Evolutionary conservation across 495 filamentous ascomycete species (phyloP), one percentile per base, ranked within the genome.

Genomic region (Acidiella bohemica): DNA sequence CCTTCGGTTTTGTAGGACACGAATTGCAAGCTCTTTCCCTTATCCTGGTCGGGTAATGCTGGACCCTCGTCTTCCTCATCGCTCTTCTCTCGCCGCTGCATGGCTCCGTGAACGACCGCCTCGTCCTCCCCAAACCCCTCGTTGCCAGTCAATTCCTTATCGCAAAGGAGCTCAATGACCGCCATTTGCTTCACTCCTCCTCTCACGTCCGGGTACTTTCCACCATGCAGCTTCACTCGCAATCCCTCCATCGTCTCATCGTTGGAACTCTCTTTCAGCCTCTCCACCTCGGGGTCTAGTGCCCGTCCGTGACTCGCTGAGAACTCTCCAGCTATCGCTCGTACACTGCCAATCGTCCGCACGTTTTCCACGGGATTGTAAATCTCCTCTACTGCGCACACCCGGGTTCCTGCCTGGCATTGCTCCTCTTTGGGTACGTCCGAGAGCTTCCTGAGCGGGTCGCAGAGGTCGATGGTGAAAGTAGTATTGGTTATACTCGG

Each of bases 391-490:
- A 93, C 81, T 13, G 67, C 86, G 62, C 88, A 95, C n/a, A 88
- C 84, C 86, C 74, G 61, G 45, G 80, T 63, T 45, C 76, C 70
- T 49, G 62, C 53, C n/a, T 70, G 60, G 59, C 85, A 76, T 56
- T 73, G 52, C 27, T 81, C 60, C 31, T 63, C 57, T 28, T 65
- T 61, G 0, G 49, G 39, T 0, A 59, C 56, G 4, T 64, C 65
- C 28, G 67, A 67, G 23, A 63, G 67, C 38, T 68, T 64, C 41
- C 65, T 63, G 30, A 97, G 61, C 13, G 68, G 64, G 25, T 62
- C 61, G 59, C 90, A 97, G 34, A 94, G 69, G 49, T 95, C 82
- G 25, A 97, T 57, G n/a, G 81, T 82, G 61, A 87, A 94, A 7
- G 82, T 94, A 5, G 76, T 84, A 53, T 93, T 93, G 20, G 59